Conservation (phyloP, 345 rosid genomes). For the Citrus glauca region DNA sequence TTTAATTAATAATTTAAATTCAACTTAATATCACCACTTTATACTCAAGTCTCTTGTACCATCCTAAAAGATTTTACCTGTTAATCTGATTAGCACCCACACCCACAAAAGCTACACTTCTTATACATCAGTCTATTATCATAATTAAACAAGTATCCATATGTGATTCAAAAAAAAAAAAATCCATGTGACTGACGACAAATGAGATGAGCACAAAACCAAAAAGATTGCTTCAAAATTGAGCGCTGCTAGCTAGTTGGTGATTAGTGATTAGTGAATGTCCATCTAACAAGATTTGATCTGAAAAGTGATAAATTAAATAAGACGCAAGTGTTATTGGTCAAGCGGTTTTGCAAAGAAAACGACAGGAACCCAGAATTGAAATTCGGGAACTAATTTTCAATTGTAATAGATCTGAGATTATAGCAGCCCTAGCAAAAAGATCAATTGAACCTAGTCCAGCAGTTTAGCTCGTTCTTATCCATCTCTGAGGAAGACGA, state of each 20-base stretch:
- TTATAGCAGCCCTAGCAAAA: too few species aligned
- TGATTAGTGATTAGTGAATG: too few species aligned
- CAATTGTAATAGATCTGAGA: not conserved
- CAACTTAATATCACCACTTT: too few species aligned
- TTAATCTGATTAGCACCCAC: too few species aligned
- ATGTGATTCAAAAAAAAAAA: too few species aligned
- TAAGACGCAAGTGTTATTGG: not conserved
- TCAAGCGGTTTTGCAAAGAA: not conserved
- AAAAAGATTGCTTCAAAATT: not conserved
- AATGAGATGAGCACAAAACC: not conserved
- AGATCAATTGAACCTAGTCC: not conserved
- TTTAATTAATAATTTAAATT: too few species aligned
- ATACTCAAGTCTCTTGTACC: too few species aligned
- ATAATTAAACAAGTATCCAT: too few species aligned
- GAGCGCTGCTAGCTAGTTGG: not conserved
- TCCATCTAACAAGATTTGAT: not conserved
- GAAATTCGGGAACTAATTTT: not conserved
- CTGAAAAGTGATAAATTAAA: not conserved
- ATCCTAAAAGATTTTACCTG: too few species aligned
- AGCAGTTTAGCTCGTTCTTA: not conserved
- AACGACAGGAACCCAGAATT: not conserved
- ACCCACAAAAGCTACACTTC: too few species aligned
- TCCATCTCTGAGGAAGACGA: not conserved
- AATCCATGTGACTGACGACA: not conserved
- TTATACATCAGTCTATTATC: too few species aligned